These are phyloP conservation scores for Lodderomyces pseudojiufengensis DNA, from an alignment of 1,139 yeast species.

Conservation along the genomic window DNA sequence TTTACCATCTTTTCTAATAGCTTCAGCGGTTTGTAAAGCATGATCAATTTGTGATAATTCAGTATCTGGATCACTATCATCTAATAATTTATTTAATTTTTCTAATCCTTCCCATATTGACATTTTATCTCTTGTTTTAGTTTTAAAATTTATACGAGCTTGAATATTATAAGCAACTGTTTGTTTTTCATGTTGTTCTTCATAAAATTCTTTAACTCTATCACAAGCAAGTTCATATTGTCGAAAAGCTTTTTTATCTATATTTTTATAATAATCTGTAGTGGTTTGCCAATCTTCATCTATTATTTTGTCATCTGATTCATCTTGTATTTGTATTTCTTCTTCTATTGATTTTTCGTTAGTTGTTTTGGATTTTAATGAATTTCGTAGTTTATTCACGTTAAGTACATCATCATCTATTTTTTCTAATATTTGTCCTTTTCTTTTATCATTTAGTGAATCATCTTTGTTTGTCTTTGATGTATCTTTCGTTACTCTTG, in stretches of 20 bases:
- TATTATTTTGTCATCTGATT: constrained; percentile 9
- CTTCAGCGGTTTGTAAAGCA: constrained; percentile 75
- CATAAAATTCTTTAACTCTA: constrained; percentile 62
- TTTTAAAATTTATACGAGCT: constrained; percentile 67
- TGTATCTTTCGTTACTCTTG: constrained; percentile 4
- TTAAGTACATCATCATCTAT: constrained; percentile 35
- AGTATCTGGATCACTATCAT: constrained; percentile 74
- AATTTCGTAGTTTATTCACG: constrained; percentile 21
- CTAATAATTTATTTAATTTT: constrained; percentile 57
- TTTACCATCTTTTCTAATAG: constrained; percentile 61
- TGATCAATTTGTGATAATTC: constrained; percentile 73
- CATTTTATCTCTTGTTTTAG: constrained; percentile 63
- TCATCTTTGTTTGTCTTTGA: not conserved
- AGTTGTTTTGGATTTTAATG: not conserved
- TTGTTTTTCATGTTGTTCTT: constrained; percentile 66
- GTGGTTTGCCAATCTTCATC: constrained; percentile 22
- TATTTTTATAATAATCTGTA: constrained; percentile 31
- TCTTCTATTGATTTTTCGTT: constrained; percentile 7
- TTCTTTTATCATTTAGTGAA: constrained; percentile 1
- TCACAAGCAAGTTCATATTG: constrained; percentile 71
- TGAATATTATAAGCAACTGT: constrained; percentile 72
- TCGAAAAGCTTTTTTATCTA: constrained; percentile 48
- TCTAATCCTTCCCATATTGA: constrained; percentile 70
- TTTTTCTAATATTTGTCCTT: constrained; percentile 26
- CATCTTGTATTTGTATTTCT: constrained; percentile 11